These are phyloP conservation scores for Phalaenopsis hybrid DNA, from an alignment of 116 monocot genomes.

Conservation along the genomic window DNA sequence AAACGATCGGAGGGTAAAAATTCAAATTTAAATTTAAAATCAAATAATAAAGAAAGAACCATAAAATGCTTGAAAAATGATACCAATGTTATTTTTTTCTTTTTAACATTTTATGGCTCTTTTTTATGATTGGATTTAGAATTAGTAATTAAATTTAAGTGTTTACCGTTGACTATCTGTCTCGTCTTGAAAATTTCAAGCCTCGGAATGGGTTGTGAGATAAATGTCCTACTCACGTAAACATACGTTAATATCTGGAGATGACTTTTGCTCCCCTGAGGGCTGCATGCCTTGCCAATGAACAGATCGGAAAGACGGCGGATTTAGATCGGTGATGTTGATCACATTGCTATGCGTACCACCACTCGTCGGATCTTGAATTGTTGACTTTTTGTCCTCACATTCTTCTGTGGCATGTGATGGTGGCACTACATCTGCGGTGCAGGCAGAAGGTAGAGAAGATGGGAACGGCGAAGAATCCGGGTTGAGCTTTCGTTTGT, in stretches of 20 bases:
- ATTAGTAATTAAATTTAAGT: too few relatives aligned
- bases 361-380: constrained; percentile 13
- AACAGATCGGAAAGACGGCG: constrained; percentile 13
- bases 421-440: constrained; percentile 13
- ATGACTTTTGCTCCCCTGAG: constrained; percentile 31
- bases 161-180: too few relatives aligned
- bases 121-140: too few relatives aligned
- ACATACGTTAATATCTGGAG: constrained; percentile 55
- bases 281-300: constrained; percentile 41
- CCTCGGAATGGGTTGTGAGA: too few relatives aligned
- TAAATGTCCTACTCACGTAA: constrained; percentile 29
- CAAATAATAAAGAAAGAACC: too few relatives aligned
- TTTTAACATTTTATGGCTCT: too few relatives aligned
- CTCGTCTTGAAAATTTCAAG: too few relatives aligned
- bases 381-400: constrained; percentile 18
- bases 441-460: constrained; percentile 21
- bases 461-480: constrained; percentile 18
- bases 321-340: constrained; percentile 8
- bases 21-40: too few relatives aligned
- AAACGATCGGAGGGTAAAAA: too few relatives aligned
- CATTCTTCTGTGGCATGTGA: constrained; percentile 33
- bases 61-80: too few relatives aligned
- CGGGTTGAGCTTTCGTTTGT: constrained; percentile 24
- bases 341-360: constrained; percentile 9
- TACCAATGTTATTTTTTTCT: too few relatives aligned